These are phyloP conservation scores for Mucor sp. DNA, from an alignment of 371 early-diverging fungal genomes.

Conservation along the genomic window DNA sequence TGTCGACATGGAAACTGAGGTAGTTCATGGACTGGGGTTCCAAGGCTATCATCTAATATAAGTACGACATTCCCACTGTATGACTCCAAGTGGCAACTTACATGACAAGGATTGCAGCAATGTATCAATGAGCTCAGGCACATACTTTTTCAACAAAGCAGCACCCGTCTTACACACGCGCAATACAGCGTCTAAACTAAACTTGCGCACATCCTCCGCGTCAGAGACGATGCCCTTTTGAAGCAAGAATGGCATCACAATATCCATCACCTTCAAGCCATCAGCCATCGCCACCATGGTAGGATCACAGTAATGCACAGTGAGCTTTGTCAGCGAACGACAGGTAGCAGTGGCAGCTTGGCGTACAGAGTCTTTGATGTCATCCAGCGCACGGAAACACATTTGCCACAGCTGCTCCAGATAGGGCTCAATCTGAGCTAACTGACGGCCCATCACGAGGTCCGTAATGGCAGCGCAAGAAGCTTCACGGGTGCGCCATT, in stretches of 20 bases:
- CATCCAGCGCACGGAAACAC: slow-evolving; percentile 90
- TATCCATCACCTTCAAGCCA: slow-evolving; percentile 72
- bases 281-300: slow-evolving; percentile 54
- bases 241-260: slow-evolving; percentile 86
- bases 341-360: slow-evolving; percentile 82
- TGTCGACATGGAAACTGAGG: slow-evolving; percentile 87
- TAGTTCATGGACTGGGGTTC: slow-evolving; percentile 77
- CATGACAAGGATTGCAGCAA: slow-evolving; percentile 83
- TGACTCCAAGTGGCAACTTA: slow-evolving; percentile 23
- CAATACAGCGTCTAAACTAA: slow-evolving; percentile 80
- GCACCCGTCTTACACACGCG: slow-evolving; percentile 82
- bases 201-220: slow-evolving; percentile 88
- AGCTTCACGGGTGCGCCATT: slow-evolving; percentile 88
- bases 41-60: slow-evolving; percentile 27
- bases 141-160: slow-evolving; percentile 69
- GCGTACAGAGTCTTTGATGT: slow-evolving; percentile 93
- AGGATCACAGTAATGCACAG: slow-evolving; percentile 87
- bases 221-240: slow-evolving; percentile 80
- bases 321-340: slow-evolving; percentile 76
- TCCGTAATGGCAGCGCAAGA: slow-evolving; percentile 79
- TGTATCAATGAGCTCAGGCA: slow-evolving; percentile 71
- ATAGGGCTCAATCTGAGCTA: slow-evolving; percentile 72
- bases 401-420: slow-evolving; percentile 84
- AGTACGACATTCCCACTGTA: neutral
- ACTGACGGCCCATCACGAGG: slow-evolving; percentile 71